Evolutionary conservation across 805 yeast species (phyloP).

Genomic region (Lipomyces oligophaga): DNA sequence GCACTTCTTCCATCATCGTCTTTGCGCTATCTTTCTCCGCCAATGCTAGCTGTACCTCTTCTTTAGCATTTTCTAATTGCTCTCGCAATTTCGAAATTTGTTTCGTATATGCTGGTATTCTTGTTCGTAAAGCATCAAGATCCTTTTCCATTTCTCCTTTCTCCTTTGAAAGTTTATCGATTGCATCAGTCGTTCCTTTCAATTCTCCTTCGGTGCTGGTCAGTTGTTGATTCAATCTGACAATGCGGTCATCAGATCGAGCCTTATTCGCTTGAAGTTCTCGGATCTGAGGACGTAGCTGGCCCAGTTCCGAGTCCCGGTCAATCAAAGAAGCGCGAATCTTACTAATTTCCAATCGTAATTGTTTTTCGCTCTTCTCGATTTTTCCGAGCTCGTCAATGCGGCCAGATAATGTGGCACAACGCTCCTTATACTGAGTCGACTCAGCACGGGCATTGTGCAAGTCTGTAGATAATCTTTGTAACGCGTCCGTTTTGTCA

Average conservation of each 20-base stretch:
- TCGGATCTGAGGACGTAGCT: slow-evolving; percentile 14
- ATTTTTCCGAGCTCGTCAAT: slow-evolving; percentile 19
- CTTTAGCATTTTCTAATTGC: slow-evolving; percentile 42
- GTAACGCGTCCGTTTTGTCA: slow-evolving; percentile 27
- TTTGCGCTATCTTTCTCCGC: slow-evolving; percentile 39
- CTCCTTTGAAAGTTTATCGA: slow-evolving; percentile 39
- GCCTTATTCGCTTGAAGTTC: slow-evolving; percentile 14
- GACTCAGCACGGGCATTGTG: slow-evolving; percentile 21
- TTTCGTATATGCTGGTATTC: slow-evolving; percentile 42
- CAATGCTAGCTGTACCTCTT: slow-evolving; percentile 33
- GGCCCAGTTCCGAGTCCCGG: slow-evolving; percentile 23
- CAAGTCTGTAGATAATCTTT: slow-evolving; percentile 29
- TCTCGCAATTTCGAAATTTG: slow-evolving; percentile 42
- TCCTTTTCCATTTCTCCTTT: slow-evolving; percentile 34
- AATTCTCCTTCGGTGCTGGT: slow-evolving; percentile 19
- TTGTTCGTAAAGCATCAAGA: slow-evolving; percentile 41
- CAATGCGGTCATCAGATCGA: slow-evolving; percentile 21
- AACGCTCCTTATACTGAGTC: slow-evolving; percentile 22
- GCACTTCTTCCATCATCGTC: slow-evolving; percentile 47
- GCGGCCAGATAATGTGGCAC: slow-evolving; percentile 22
- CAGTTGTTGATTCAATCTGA: slow-evolving; percentile 35
- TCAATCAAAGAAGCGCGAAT: slow-evolving; percentile 15
- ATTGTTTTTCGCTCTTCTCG: slow-evolving; percentile 22
- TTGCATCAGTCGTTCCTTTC: slow-evolving; percentile 7
- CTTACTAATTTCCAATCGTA: slow-evolving; percentile 14